A percentile compares a stretch with the other conserved stretches of the same genome.
phyloP scores from a whole-genome alignment of 2,329 filamentous ascomycete species.

The Trichoderma atrobrunneum region DNA sequence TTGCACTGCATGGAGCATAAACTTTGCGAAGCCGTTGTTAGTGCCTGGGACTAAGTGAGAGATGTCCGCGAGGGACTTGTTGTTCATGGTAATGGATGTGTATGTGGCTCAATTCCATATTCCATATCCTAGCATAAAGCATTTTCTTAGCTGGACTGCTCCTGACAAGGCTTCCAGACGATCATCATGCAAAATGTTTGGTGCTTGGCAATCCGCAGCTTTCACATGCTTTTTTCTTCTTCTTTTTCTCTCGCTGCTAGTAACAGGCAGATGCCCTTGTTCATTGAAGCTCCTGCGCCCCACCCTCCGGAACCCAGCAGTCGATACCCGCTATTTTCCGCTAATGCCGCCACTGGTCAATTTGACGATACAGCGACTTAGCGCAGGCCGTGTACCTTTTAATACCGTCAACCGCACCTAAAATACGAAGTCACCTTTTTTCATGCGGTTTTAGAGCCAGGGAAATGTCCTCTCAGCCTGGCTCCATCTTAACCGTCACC shows the following conservation, averaged over 20 bases:
- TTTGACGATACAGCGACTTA: conserved; percentile 8
- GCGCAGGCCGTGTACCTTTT: neutral
- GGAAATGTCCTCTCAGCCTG: neutral
- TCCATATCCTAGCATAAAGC: neutral
- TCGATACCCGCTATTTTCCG: conserved; percentile 17
- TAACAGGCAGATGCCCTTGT: neutral
- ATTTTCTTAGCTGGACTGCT: neutral
- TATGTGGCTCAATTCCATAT: neutral
- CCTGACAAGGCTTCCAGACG: neutral
- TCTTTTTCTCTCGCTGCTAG: neutral
- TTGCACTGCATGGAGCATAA: conserved; percentile 2
- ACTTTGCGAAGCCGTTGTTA: neutral
- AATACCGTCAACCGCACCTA: neutral
- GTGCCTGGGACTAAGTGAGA: neutral
- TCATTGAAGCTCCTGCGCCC: conserved; percentile 4
- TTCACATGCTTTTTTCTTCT: conserved; percentile 19
- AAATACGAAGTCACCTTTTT: neutral
- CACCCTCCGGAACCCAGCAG: conserved; percentile 4
- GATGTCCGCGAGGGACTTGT: neutral
- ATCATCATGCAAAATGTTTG: neutral
- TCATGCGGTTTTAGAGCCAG: neutral
- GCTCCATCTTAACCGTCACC: neutral
- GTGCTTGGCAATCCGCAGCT: neutral
- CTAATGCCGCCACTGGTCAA: conserved; percentile 3
- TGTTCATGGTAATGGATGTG: neutral